Percentiles rank a stretch among this genome's conserved stretches.
Conservation (phyloP, 1,284 basidiomycete species). For the Ceratobasidium sp. region DNA sequence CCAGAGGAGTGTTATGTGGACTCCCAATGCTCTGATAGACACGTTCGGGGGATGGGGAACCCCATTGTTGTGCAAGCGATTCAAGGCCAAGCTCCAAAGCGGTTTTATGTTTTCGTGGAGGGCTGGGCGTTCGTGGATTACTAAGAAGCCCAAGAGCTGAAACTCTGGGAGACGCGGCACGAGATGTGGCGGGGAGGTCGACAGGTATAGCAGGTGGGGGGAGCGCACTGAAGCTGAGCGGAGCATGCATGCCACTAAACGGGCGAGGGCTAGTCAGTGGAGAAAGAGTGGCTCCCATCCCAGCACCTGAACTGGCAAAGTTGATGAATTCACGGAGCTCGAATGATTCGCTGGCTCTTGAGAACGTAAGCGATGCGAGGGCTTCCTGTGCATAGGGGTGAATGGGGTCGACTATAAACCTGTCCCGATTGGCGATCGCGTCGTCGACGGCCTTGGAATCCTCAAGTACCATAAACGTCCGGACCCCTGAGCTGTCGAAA, state of each 20-base stretch:
- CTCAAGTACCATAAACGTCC: constrained; percentile 30
- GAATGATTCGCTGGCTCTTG: constrained; percentile 30
- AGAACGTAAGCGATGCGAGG: constrained; percentile 20
- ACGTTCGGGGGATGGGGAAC: constrained; percentile 32
- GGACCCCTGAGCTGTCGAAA: constrained; percentile 36
- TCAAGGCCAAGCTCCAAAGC: constrained; percentile 34
- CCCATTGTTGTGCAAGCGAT: constrained; percentile 38
- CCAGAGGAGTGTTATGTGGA: constrained; percentile 22
- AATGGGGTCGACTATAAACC: constrained; percentile 33
- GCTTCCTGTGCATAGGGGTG: constrained; percentile 20
- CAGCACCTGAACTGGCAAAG: constrained; percentile 37
- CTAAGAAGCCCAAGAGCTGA: constrained; percentile 36
- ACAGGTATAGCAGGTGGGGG: constrained; percentile 33
- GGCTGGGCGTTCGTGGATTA: constrained; percentile 39
- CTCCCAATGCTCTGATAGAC: constrained; percentile 22
- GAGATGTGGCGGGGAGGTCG: constrained; percentile 1
- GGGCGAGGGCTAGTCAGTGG: constrained; percentile 35
- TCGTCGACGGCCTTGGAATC: constrained; percentile 19
- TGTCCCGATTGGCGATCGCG: constrained; percentile 40
- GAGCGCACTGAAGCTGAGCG: constrained; percentile 32
- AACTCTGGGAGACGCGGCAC: constrained; percentile 16
- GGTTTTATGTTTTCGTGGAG: constrained; percentile 25
- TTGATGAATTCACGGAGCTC: constrained; percentile 37
- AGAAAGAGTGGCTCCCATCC: constrained; percentile 34
- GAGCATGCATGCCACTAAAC: constrained; percentile 21